Evolutionary conservation across 1,284 basidiomycete genomes (phyloP), one percentile per base, ranked within the genome.

Genomic region (Peniophora sp.): DNA sequence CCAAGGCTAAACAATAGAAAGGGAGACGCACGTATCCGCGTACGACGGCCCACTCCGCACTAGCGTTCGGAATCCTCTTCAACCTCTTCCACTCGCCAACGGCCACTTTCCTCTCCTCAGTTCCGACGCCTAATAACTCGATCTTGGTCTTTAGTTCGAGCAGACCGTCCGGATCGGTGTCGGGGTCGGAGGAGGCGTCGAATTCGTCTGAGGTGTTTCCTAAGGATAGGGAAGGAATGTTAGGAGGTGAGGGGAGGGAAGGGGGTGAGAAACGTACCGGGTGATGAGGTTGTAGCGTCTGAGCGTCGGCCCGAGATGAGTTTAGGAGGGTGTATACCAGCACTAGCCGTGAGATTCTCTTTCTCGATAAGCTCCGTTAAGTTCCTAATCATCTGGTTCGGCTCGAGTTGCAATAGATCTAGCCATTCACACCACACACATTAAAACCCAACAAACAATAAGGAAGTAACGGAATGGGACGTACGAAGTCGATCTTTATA

Each of bases 21-120:
- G 34, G 43, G 38, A 14, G 11, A 71, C 82, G 53, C 61, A 89
- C 86, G 63, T 90, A 90, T 59, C 73, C 83, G 45, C 88, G 72
- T 49, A 90, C 79, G 48, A 90, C 88, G 19, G 86, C 85, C 59
- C 85, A 78, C 67, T 90, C 88, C 2, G 88, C 85, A 55, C 85
- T 88, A 2, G 85, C 85, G 27, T 79, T 76, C 1, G 86, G 86
- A 22, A 88, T 88, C 3, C 85, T 74, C 62, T 83, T 87, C 38
- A 90, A 65, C 49, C 87, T 69, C 56, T 79, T 77, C 82, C 84
- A 89, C 63, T 96, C 93, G 52, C 88, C 73, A 0, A 91, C 86
- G n/a, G 81, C 86, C 65, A 88, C 83, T 65, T 85, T 87, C 43
- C 88, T 73, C 61, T 89, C 88, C 63, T 90, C 88, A 34, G 77